These are phyloP conservation scores for Penicillium aurantiogriseum DNA, from an alignment of 2,329 filamentous ascomycete genomes.

Conservation along the genomic window DNA sequence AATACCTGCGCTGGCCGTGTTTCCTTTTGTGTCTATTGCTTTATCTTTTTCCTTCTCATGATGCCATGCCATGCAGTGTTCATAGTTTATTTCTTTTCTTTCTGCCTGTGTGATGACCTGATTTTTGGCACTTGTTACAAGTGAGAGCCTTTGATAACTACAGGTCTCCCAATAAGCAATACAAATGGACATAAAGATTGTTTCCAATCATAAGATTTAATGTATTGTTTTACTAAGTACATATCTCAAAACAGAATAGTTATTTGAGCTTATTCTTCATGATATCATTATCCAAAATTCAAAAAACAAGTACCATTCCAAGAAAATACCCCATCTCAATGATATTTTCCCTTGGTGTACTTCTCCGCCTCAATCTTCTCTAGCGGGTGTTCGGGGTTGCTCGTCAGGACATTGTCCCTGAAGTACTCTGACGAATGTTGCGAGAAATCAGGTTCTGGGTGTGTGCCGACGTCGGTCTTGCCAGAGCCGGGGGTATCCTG, in stretches of 20 bases:
- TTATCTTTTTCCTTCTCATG: neutral
- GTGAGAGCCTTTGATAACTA: neutral
- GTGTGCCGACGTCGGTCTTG: conserved; percentile 52
- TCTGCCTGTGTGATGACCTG: neutral
- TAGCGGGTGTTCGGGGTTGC: conserved; percentile 45
- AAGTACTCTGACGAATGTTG: conserved; percentile 29
- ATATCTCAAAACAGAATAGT: neutral
- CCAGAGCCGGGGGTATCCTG: conserved; percentile 58
- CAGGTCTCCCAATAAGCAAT: neutral
- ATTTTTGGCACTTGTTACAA: neutral
- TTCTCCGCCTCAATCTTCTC: conserved; percentile 41
- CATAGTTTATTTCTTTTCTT: no score
- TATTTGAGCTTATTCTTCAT: conserved; percentile 1
- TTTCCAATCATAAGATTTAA: no score
- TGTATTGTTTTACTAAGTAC: neutral
- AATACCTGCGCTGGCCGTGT: conserved; percentile 11
- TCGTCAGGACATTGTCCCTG: conserved; percentile 31
- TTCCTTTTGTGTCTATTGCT: conserved; percentile 9
- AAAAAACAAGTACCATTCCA: neutral
- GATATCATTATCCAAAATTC: conserved; percentile 5
- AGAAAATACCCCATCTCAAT: neutral
- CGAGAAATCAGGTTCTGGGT: conserved; percentile 11
- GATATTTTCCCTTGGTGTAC: conserved; percentile 19
- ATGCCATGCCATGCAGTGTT: conserved; percentile 8
- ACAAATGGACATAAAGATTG: neutral